Evolutionary conservation across 345 rosid species (phyloP), one percentile per base, ranked within the genome.

Genomic region (Salix viminalis): DNA sequence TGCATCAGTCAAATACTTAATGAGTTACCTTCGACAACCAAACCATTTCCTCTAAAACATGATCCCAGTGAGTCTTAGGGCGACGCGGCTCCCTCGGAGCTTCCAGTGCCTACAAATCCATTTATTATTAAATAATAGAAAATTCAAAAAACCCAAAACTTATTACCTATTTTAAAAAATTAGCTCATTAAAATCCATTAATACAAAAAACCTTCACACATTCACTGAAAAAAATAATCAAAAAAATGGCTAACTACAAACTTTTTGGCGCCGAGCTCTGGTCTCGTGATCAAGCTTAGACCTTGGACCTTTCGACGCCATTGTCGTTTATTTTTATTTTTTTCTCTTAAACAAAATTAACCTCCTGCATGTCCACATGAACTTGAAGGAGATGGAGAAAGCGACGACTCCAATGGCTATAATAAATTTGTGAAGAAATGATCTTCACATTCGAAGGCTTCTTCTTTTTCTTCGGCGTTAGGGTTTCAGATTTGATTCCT

Each of bases 1-100:
- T 23, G 62, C 62, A 58, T 8, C 6, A n/a, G n/a, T 58, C 62
- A 58, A 58, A 26, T 9, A 58, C 26, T 58, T 24, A 58, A n/a
- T 58, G 62, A 61, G 26, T 79, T 82, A 96, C 99, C 98, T 96
- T 96, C 39, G 99, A 92, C 69, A 96, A 85, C 99, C 99, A 96
- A 82, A 73, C 82, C 99, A 96, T 96, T 88, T 96, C 99, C 78
- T 92, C 99, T 69, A 96, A 72, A 71, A 96, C 99, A 88, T 96
- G 98, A 87, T 96, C 98, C 99, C 98, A 96, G 74, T 96, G 99
- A 83, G 97, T 77, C 83, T 94, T 96, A 73, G 94, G 92, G 13
- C 99, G 97, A 39, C 86, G 91, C 21, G 97, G 99, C 81, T 91
- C 98, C 88, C 86, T 88, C 39, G 96, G 97, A 56, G 94, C 98